A percentile compares a stretch with the other conserved stretches of the same genome.
Evolutionary conservation across 805 yeast species (phyloP).

Genomic region (Saccharomyces paradoxus): DNA sequence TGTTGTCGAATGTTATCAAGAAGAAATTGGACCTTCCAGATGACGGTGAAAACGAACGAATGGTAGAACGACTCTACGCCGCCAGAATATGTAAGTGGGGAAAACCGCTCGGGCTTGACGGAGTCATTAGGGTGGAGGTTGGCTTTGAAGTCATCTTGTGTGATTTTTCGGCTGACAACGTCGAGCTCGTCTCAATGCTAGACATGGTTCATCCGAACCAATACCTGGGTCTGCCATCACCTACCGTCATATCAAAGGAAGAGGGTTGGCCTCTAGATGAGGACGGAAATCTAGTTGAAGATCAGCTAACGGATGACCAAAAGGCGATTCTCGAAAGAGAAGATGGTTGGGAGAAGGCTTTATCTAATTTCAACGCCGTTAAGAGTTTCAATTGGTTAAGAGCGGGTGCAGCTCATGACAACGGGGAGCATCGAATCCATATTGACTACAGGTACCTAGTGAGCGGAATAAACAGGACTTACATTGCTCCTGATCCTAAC

Average conservation of each 20-base stretch:
- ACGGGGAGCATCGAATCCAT: slow-evolving; percentile 41
- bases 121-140: slow-evolving; percentile 48
- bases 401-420: slow-evolving; percentile 41
- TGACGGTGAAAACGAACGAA: slow-evolving; percentile 17
- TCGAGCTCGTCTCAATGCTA: slow-evolving; percentile 40
- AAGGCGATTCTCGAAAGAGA: slow-evolving; percentile 18
- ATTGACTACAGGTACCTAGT: slow-evolving; percentile 46
- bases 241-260: slow-evolving; percentile 17
- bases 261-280: slow-evolving; percentile 28
- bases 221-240: slow-evolving; percentile 34
- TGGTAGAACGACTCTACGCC: slow-evolving; percentile 42
- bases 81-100: slow-evolving; percentile 49
- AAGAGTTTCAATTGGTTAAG: slow-evolving; percentile 38
- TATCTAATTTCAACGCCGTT: slow-evolving; percentile 24
- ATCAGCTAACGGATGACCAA: slow-evolving; percentile 17
- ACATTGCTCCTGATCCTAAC: slow-evolving; percentile 42
- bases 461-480: slow-evolving; percentile 46
- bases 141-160: slow-evolving; percentile 58
- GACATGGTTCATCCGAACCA: slow-evolving; percentile 34
- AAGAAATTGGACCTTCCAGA: slow-evolving; percentile 7
- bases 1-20: slow-evolving; percentile 32
- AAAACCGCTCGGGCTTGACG: slow-evolving; percentile 46
- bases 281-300: slow-evolving; percentile 14
- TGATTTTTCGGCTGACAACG: slow-evolving; percentile 39
- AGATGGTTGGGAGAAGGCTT: slow-evolving; percentile 16